A percentile compares a stretch with the other conserved stretches of the same genome.
phyloP scores from a whole-genome alignment of 2,329 filamentous ascomycete genomes.

The Ophiosphaerella korrae region DNA sequence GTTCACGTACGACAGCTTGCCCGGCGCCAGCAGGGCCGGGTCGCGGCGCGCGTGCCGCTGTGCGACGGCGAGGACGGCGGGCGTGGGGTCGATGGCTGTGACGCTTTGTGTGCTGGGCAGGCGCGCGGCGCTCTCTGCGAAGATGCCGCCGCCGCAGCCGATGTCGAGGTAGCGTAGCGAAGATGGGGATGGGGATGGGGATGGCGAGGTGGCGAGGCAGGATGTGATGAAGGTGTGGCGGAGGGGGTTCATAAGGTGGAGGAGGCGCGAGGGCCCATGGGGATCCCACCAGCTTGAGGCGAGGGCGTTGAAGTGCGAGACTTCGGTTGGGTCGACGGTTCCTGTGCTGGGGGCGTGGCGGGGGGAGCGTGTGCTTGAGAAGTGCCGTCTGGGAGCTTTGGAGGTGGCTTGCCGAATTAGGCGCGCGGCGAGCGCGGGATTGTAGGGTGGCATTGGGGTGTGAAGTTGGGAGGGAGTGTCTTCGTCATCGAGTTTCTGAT shows the following conservation, averaged over 20 bases:
- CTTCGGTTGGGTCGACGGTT: constrained; percentile 77
- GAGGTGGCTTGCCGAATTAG: constrained; percentile 5
- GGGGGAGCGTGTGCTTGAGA: constrained; percentile 20
- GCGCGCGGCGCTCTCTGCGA: constrained; percentile 83
- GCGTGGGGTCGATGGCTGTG: constrained; percentile 78
- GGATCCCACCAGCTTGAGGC: constrained; percentile 98
- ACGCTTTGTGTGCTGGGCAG: constrained; percentile 67
- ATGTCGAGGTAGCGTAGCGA: constrained; percentile 80
- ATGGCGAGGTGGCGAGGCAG: constrained; percentile 60
- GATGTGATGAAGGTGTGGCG: constrained; percentile 87
- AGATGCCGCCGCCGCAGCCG: constrained; percentile 95
- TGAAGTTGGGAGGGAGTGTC: too few species aligned
- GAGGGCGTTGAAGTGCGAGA: constrained; percentile 92
- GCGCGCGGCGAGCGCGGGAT: background rate
- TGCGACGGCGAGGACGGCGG: constrained; percentile 75
- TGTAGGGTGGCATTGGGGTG: too few species aligned
- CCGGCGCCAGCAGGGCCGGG: constrained; percentile 65
- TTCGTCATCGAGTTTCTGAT: too few species aligned
- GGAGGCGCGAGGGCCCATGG: constrained; percentile 84
- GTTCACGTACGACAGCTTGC: constrained; percentile 71
- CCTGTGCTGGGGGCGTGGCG: constrained; percentile 24
- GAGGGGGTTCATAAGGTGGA: constrained; percentile 97
- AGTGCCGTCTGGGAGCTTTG: background rate
- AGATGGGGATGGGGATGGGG: constrained; percentile 28
- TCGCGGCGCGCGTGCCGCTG: constrained; percentile 75